A percentile compares a stretch with the other conserved stretches of the same genome.
phyloP scores from a whole-genome alignment of 306 rosid species.

The Ochetophila trinervis region DNA sequence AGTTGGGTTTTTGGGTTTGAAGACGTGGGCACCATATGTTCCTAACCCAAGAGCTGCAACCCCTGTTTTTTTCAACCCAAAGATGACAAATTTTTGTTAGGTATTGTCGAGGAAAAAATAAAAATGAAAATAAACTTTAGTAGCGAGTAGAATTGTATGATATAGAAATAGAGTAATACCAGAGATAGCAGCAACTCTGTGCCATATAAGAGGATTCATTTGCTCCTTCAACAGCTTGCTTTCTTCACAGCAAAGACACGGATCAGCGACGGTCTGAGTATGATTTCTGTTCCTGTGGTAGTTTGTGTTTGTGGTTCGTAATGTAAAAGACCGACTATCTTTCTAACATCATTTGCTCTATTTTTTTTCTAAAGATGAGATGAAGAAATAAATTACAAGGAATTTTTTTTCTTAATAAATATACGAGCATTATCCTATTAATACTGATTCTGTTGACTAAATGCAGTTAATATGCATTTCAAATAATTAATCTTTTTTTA shows the following conservation, averaged over 20 bases:
- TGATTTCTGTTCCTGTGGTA: no score
- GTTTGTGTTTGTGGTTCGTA: no score
- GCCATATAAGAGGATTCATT: conserved; percentile 72
- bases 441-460: no score
- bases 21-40: conserved; percentile 79
- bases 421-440: no score
- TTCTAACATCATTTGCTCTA: no score
- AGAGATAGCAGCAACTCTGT: conserved; percentile 78
- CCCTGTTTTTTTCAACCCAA: conserved; percentile 47
- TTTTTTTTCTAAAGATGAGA: no score
- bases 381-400: not conserved
- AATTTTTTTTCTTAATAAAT: no score
- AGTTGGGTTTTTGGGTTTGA: conserved; percentile 69
- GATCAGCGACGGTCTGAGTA: no score
- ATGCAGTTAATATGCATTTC: no score
- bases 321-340: no score
- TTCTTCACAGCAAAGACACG: no score
- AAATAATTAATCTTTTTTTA: no score
- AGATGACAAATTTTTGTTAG: conserved; percentile 1
- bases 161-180: conserved; percentile 30
- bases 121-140: not conserved
- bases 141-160: not conserved
- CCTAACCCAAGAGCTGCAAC: conserved; percentile 81
- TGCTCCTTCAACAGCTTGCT: not conserved
- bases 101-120: not conserved